Evolutionary conservation across 1,139 yeast species (phyloP).

Genomic region (Debaryomycetaceae sp.): DNA sequence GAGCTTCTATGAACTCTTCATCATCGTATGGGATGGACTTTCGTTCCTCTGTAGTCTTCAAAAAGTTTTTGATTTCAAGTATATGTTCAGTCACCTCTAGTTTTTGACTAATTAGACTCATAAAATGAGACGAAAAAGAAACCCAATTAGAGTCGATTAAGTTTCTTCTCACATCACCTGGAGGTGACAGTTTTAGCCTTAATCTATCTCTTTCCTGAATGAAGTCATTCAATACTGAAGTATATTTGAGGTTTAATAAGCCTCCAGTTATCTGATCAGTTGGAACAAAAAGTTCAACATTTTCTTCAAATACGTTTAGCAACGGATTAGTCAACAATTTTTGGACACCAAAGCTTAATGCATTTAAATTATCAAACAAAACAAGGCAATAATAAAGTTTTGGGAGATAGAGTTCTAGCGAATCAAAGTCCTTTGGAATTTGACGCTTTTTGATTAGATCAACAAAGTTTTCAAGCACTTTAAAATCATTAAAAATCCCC

Average conservation of each 20-base stretch:
- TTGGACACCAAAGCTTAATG: constrained; percentile 59
- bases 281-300: constrained; percentile 15
- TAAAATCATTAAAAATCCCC: constrained; percentile 58
- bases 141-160: constrained; percentile 2
- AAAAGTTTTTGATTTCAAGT: constrained; percentile 22
- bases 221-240: constrained; percentile 15
- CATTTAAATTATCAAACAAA: constrained; percentile 53
- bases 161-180: constrained; percentile 1
- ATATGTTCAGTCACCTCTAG: constrained; percentile 28
- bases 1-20: constrained; percentile 39
- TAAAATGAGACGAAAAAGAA: constrained; percentile 3
- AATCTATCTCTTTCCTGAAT: constrained; percentile 13
- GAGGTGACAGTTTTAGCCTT: constrained; percentile 7
- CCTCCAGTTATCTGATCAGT: constrained; percentile 10
- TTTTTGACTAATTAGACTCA: constrained; percentile 24
- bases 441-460: constrained; percentile 6
- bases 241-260: constrained; percentile 13
- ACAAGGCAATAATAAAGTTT: constrained; percentile 48
- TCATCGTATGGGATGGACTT: constrained; percentile 19
- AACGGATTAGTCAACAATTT: constrained; percentile 20
- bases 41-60: constrained; percentile 6
- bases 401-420: constrained; percentile 41
- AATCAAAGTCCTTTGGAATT: constrained; percentile 24
- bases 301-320: constrained; percentile 14
- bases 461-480: constrained; percentile 41